phyloP scores from a whole-genome alignment of 371 early-diverging fungal genomes.

The Mortierella polycephala region DNA sequence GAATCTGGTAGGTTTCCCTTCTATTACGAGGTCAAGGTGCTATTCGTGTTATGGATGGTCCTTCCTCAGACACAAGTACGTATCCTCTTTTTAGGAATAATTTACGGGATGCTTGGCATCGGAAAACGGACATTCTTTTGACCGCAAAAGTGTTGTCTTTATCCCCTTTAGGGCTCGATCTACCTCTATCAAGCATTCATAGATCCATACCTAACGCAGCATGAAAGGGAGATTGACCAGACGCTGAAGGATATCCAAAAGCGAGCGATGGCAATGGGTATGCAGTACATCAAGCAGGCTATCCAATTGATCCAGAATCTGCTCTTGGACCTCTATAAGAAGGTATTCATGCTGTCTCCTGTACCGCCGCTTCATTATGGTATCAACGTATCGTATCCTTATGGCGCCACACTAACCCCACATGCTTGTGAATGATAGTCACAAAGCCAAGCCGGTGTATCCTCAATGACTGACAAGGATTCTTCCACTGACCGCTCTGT shows the following conservation, averaged over 20 bases:
- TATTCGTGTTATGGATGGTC: conserved; percentile 53
- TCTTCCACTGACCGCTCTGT: conserved; percentile 1
- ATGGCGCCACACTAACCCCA: too few species aligned
- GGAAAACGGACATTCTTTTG: too few species aligned
- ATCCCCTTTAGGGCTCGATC: conserved; percentile 39
- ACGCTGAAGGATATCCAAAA: conserved; percentile 37
- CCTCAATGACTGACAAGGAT: conserved; percentile 8
- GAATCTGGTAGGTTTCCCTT: conserved; percentile 34
- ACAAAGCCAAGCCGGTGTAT: conserved; percentile 7
- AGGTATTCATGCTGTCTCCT: conserved; percentile 16
- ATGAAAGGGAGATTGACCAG: conserved; percentile 46
- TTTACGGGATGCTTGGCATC: too few species aligned
- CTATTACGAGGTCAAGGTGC: conserved; percentile 48
- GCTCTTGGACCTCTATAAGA: conserved; percentile 30
- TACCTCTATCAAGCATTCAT: conserved; percentile 42
- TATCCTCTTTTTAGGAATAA: background rate
- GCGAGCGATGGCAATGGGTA: conserved; percentile 42
- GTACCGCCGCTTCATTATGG: too few species aligned
- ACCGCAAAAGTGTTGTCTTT: background rate
- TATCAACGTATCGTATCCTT: too few species aligned
- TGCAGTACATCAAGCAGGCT: conserved; percentile 44
- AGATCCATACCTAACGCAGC: conserved; percentile 40
- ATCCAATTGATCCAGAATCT: conserved; percentile 33
- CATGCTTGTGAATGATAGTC: conserved; percentile 5
- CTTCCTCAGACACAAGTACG: conserved; percentile 50